Base-by-base conservation (phyloP, 108 stramenopile genomes). In the Conticribra weissflogii region DNA sequence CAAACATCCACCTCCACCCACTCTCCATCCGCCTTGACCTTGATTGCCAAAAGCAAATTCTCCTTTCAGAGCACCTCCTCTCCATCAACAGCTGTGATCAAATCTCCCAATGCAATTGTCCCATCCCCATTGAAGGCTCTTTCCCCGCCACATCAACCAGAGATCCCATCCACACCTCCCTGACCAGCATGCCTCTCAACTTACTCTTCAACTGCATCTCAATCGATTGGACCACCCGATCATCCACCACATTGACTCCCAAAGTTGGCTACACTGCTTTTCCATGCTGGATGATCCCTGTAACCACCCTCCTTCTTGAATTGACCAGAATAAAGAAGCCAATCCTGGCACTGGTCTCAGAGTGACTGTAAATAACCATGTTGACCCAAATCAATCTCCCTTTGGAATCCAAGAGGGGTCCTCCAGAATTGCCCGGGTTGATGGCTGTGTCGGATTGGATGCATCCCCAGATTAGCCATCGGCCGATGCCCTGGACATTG, bases 321-420 rank as follows among this genome's bases (percentile, higher is more conserved):
- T 93, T 90, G 5, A 91, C 88, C 7, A 92, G 94, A 52, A 96
- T 93, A 14, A 88, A 88, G 64, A 96, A 96, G 15, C 95, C 95
- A 60, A 96, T 91, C 1, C 88, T 81, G 46, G 83, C 68, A 12
- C 63, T 70, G 0, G 82, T 81, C 5, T 87, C 91, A 15, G 71
- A 72, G 3, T 86, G 84, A 1, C 84, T 81, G 31, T 86, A 90
- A 54, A 93, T 93, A 2, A 89, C 89, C 58, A 76, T 76, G 58
- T 94, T 94, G 74, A 94, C 88, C 22, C 93, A 91, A 59, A 92
- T 83, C 64, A 94, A 74, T 34, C 83, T 72, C 5, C 93, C 93
- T 32, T 68, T 61, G n/a, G 83, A 78, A 41, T 94, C 88, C 52
- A 86, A 51, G 21, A 86, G 56, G 0, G 85, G 86, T 16, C 86